Evolutionary conservation across 306 rosid genomes (phyloP), one percentile per base, ranked within the genome.

Genomic region (Dryas drummondii): DNA sequence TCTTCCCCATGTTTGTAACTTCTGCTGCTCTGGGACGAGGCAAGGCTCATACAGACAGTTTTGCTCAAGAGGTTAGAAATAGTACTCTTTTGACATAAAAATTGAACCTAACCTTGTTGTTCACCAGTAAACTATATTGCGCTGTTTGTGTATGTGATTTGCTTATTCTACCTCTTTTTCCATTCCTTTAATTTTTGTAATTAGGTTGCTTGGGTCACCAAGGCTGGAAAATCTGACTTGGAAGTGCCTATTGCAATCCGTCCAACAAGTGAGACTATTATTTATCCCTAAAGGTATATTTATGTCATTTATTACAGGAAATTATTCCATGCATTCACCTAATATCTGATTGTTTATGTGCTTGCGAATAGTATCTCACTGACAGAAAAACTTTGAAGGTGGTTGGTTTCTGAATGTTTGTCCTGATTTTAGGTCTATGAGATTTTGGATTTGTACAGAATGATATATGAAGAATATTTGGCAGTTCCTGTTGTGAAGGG

Each of bases 131-230:
- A 2, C 66, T 66, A 32, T 9, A 6, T 45, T 63, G 45, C 9
- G 45, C 9, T 7, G 8, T 32, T 1, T 52, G 53, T 27, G 26
- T 1, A 9, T 60, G 11, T 5, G 73, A 27, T 41, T 70, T 76
- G 45, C 26, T 44, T 32, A 32, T 32, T 32, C 37, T 32, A 32
- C 68, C 61, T 60, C 75, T 41, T 55, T 78, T 73, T 12, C 12
- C 75, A 45, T 45, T 46, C 41, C 12, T 46, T 46, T 11, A 0
- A 9, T 10, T 65, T 17, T 0, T 46, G 10, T 42, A 65, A 42
- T 1, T 46, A 93, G 98, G 98, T 91, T 68, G 98, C 97, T 66
- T 94, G 98, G 98, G 98, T 90, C 40, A 93, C 98, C 50, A 90
- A 87, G 77, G 88, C 96, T 58, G 97, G 97, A 72, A 72, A 76